These are phyloP conservation scores for Oryza nivara DNA, from an alignment of 176 grass and related monocot genomes.

Conservation along the genomic window DNA sequence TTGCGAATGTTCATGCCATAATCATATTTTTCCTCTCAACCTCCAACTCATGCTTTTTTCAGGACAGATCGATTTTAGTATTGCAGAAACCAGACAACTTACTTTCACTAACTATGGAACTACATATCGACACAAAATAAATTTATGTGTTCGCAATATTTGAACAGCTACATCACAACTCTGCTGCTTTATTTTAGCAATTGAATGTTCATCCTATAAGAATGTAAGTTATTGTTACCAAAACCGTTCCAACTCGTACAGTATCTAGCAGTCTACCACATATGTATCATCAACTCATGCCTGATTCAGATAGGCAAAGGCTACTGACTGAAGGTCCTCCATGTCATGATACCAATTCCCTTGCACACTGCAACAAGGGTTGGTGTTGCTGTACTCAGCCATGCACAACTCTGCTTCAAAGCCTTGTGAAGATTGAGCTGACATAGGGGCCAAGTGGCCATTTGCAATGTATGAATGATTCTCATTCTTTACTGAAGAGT, in stretches of 20 bases:
- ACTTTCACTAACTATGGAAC: conserved; percentile 18
- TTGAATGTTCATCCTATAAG: conserved; percentile 16
- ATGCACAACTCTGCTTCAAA: conserved; percentile 48
- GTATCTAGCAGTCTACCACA: conserved; percentile 20
- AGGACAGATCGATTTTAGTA: not conserved
- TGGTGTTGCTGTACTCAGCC: conserved; percentile 35
- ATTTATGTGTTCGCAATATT: not conserved
- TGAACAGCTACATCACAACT: conserved; percentile 21
- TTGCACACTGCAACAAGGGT: conserved; percentile 46
- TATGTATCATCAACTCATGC: conserved; percentile 37
- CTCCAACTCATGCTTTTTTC: not conserved
- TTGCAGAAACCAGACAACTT: conserved; percentile 1
- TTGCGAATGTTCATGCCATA: not conserved
- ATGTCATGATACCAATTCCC: conserved; percentile 55
- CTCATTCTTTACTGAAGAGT: conserved; percentile 54
- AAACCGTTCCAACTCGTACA: conserved; percentile 22
- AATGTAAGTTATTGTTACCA: conserved; percentile 35
- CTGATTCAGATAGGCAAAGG: conserved; percentile 70
- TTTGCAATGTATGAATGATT: conserved; percentile 42
- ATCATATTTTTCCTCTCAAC: not conserved
- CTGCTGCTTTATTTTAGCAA: conserved; percentile 31
- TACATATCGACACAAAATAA: not conserved
- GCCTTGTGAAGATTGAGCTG: conserved; percentile 50
- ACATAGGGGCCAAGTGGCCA: conserved; percentile 38
- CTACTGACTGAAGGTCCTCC: conserved; percentile 72